Conservation (phyloP, 345 rosid genomes). For the Acer yangbiense region DNA sequence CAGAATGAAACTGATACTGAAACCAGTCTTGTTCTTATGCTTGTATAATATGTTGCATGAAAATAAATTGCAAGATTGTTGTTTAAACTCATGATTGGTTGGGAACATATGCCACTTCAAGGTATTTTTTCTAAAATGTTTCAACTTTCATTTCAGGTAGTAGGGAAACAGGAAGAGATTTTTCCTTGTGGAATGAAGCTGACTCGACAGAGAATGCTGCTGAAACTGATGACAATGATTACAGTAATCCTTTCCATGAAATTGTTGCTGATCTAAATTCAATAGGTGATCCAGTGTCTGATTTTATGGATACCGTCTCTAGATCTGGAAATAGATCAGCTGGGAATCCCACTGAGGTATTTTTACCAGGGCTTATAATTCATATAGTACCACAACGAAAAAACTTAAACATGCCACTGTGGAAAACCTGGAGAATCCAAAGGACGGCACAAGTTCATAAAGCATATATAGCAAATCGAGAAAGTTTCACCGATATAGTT, state of each 20-base stretch:
- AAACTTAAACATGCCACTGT: slow-evolving; percentile 36
- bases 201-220: slow-evolving; percentile 16
- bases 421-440: slow-evolving; percentile 60
- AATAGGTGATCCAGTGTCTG: slow-evolving; percentile 54
- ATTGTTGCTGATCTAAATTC: slow-evolving; percentile 10
- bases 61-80: not conserved
- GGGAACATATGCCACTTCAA: not conserved
- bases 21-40: not conserved
- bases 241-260: slow-evolving; percentile 35
- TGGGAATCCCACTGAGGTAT: slow-evolving; percentile 61
- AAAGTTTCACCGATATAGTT: slow-evolving; percentile 66
- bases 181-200: slow-evolving; percentile 32
- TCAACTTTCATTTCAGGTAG: slow-evolving; percentile 29
- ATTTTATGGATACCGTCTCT: slow-evolving; percentile 66
- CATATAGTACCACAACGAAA: slow-evolving; percentile 62
- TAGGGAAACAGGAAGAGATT: slow-evolving; percentile 12
- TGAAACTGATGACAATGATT: slow-evolving; percentile 24
- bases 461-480: slow-evolving; percentile 70
- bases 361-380: slow-evolving; percentile 73
- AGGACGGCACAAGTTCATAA: slow-evolving; percentile 40
- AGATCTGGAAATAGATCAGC: slow-evolving; percentile 31
- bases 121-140: slow-evolving; percentile 5
- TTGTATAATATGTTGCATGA: not conserved
- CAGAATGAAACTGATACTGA: slow-evolving; percentile 15
- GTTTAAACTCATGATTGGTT: not conserved